Conservation (phyloP, 163 green algal species). For the Scenedesmus sp. region DNA sequence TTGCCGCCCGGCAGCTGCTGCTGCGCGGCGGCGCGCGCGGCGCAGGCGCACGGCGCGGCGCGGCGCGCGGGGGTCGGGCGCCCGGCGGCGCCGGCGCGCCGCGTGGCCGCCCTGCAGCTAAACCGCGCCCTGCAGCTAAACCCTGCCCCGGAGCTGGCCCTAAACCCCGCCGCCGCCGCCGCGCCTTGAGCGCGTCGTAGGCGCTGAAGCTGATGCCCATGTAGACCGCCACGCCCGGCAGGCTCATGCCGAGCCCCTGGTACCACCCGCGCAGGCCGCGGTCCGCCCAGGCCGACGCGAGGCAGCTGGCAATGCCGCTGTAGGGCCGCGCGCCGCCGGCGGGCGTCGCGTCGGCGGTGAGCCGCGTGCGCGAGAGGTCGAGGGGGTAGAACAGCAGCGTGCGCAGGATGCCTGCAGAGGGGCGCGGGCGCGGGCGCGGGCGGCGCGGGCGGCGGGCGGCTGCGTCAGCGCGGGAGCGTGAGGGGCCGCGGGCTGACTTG, state of each 20-base stretch:
- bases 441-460: too few relatives aligned
- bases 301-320: conserved; percentile 17
- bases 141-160: too few relatives aligned
- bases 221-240: conserved; percentile 65
- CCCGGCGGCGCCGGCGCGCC: neutral
- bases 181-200: conserved; percentile 57
- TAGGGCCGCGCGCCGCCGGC: conserved; percentile 31
- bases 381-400: conserved; percentile 92
- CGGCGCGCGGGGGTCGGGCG: neutral
- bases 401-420: conserved; percentile 22
- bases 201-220: conserved; percentile 68
- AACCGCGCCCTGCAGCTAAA: neutral
- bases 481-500: too few relatives aligned
- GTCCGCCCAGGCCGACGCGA: conserved; percentile 39
- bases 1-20: conserved; percentile 50
- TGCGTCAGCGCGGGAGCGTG: too few relatives aligned
- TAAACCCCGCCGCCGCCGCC: too few relatives aligned
- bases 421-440: too few relatives aligned
- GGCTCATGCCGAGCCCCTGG: conserved; percentile 60
- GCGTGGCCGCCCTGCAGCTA: neutral
- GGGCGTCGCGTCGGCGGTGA: conserved; percentile 60
- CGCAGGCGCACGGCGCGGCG: neutral
- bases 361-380: conserved; percentile 89
- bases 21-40: neutral
- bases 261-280: conserved; percentile 59